phyloP scores from a whole-genome alignment of 768 basidiomycete species.

The Psilocybe azurescens region DNA sequence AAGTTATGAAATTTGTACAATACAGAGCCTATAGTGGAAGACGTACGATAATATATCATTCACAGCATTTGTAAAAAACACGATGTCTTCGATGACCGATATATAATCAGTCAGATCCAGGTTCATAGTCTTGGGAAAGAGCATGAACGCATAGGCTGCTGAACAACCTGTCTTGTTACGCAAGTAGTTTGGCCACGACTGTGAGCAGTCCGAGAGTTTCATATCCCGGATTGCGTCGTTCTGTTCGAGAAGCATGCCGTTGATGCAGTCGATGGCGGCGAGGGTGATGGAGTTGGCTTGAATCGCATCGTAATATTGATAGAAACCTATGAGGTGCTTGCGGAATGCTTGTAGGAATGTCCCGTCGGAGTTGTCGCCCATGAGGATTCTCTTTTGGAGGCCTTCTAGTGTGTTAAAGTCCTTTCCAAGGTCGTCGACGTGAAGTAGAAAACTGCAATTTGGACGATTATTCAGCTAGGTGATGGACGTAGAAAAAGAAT shows the following conservation, averaged over 20 bases:
- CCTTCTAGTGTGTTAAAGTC: not conserved
- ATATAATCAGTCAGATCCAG: not conserved
- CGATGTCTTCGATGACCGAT: not conserved
- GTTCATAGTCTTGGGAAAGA: not conserved
- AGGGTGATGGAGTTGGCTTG: not conserved
- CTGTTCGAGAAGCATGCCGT: not conserved
- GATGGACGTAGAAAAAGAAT: no score
- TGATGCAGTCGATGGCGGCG: not conserved
- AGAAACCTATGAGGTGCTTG: not conserved
- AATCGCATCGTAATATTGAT: not conserved
- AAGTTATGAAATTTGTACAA: not conserved
- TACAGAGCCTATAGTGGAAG: not conserved
- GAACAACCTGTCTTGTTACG: not conserved
- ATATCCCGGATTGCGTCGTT: not conserved
- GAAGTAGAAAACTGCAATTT: not conserved
- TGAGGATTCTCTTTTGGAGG: not conserved
- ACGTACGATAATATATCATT: conserved; percentile 3
- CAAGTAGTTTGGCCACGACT: not conserved
- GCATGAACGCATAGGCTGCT: not conserved
- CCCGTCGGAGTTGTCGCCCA: not conserved
- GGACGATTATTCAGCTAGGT: no score
- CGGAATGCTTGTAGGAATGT: not conserved
- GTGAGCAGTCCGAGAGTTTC: not conserved
- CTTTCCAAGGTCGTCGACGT: not conserved
- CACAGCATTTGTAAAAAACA: not conserved